Evolutionary conservation across 148 eudicot genomes (phyloP), one percentile per base, ranked within the genome.

Genomic region (Oxyria digyna): DNA sequence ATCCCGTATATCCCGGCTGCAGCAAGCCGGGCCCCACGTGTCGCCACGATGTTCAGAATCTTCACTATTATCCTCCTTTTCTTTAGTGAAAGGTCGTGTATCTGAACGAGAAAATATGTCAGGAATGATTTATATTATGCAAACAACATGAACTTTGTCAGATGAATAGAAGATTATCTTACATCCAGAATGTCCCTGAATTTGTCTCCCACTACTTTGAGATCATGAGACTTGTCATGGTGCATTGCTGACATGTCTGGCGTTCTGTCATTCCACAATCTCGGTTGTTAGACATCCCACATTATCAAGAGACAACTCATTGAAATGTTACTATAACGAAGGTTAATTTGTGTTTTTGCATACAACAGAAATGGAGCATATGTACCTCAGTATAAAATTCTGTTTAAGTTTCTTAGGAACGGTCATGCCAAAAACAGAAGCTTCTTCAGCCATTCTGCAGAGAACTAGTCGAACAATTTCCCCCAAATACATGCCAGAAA

Each of bases 211-310:
- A 91, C 83, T 37, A 85, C 80, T 48, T 42, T 80, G 73, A 91
- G 91, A 73, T 88, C 95, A 1, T 85, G 67, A 37, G 97, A 86
- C 63, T 85, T 71, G 71, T 88, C 95, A 42, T 88, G 88, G 81
- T 88, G 97, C 95, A 91, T 91, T 35, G 91, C 95, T 54, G 97
- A 88, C 89, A 88, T 85, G 50, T 81, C 84, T 45, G 95, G 97
- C 35, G 95, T 91, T 79, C 97, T 91, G 81, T 70, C 65, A 29
- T 71, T 71, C 67, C 2, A 59, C 67, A 23, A 71, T 48, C 14
- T 71, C 67, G 40, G 54, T 24, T 27, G 23, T 21, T 70, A 21
- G 45, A 31, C 26, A 10, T 50, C 6, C 6, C 27, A 2, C 66
- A 49, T 50, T 12, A 23, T 21, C 26, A 52, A 52, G 31, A 13